phyloP scores from a whole-genome alignment of 192 early-diverging fungal genomes.

The Spizellomyces punctatus region DNA sequence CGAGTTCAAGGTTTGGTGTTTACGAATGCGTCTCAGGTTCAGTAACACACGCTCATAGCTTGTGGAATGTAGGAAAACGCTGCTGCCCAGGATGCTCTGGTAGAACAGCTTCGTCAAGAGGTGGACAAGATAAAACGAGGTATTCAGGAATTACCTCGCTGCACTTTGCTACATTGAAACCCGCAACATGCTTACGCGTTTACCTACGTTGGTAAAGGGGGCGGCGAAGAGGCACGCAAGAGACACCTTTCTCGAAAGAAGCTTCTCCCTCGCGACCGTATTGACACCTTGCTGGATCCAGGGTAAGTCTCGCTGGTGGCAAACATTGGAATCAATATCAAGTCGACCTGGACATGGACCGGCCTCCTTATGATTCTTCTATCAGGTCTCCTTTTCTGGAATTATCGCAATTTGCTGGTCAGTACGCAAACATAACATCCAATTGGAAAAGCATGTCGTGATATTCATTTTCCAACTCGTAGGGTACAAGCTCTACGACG shows the following conservation, averaged over 20 bases:
- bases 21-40: neutral
- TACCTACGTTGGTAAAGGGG: constrained; percentile 60
- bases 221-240: constrained; percentile 78
- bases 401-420: constrained; percentile 83
- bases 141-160: constrained; percentile 33
- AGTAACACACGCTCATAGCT: neutral
- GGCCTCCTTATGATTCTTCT: neutral
- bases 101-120: constrained; percentile 64
- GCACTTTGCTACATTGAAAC: neutral
- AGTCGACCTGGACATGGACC: neutral
- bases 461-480: neutral
- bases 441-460: no score
- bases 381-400: constrained; percentile 91
- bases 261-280: constrained; percentile 88
- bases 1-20: constrained; percentile 67
- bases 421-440: constrained; percentile 4
- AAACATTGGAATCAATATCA: neutral
- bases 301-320: constrained; percentile 40
- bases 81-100: constrained; percentile 64
- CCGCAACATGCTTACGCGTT: constrained; percentile 1
- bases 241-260: constrained; percentile 85
- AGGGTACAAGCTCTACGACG: constrained; percentile 83
- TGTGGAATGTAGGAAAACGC: constrained; percentile 71
- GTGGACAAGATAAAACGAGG: constrained; percentile 76
- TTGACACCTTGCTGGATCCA: constrained; percentile 76